Base-by-base conservation (phyloP, 306 rosid species). In the Lotus japonicus region DNA sequence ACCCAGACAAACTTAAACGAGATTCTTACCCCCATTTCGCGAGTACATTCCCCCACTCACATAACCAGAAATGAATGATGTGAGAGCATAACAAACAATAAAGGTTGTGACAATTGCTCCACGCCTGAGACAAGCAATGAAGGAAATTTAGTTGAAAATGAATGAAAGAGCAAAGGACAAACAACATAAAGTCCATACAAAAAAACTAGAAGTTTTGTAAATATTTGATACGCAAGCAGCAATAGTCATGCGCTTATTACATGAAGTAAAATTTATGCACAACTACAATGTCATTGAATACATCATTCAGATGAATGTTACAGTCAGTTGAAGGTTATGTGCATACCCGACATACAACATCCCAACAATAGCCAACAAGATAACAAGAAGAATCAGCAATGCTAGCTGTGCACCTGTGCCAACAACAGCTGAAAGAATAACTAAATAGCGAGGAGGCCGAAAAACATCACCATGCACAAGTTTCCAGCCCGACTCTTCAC, bases 391-490 rank as follows among this genome's bases (percentile, higher is more conserved):
- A 82, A 95, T 88, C 77, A 95, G 88, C 86, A 95, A 80, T 3
- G 97, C 97, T 51, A 95, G 80, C 80, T 95, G 99, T 64, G 97
- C 99, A 46, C 99, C 99, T 0, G 97, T 95, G 15, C 99, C 97
- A 50, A 95, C 97, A 76, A 95, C 96, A 78, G 99, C 99, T 18
- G 99, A 95, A 66, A 90, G 89, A 77, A 95, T 18, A 45, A 85
- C 97, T 58, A 95, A 85, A 70, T 73, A 51, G 67, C 87, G 85
- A 76, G 99, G 84, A 78, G 96, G 84, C 61, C 99, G 87, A 58
- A 95, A 95, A 84, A 95, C 99, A 87, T 95, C 99, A 77, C 99
- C 99, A 66, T 95, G 99, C 64, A 95, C 99, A 77, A 95, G 99
- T 75, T 95, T 95, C 99, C 99, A 95, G 39, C 99, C 99, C 81